Evolutionary conservation across 768 basidiomycete genomes (phyloP), one percentile per base, ranked within the genome.

Genomic region (Lactifluus subvellereus): DNA sequence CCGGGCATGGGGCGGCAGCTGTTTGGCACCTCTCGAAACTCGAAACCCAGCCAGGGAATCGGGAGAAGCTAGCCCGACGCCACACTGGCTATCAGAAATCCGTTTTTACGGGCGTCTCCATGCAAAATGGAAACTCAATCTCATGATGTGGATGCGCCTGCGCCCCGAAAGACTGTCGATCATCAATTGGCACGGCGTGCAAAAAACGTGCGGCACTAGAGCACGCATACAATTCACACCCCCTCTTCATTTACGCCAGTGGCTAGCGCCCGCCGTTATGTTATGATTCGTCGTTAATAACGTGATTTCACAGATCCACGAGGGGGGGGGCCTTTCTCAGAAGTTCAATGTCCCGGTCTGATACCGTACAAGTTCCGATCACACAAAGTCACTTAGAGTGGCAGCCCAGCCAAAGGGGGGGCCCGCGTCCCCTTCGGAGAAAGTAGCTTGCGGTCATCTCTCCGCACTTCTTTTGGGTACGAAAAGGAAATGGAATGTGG

Each of bases 221-320:
- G 22, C 22, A 27, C 40, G 20, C n/a, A 16, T 30, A 30, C 9
- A 4, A 20, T 27, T 7, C 16, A 2, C 30, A 18, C 56, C 45
- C 45, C 13, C 47, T 10, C 20, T 50, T 59, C 58, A 59, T 59
- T 59, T 59, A 18, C 58, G 58, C 58, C 58, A 20, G 5, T 20
- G 18, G n/a, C 30, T 43, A 32, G 48, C 57, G 57, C 48, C 30
- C 49, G 4, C 14, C 1, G 9, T 48, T 48, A 22, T 27, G 33
- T n/a, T n/a, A n/a, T n/a, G 9, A 38, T 53, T 47, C 22, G 14
- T 18, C 22, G 18, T 32, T 5, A 20, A n/a, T 32, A 22, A 43
- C n/a, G 11, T 57, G 54, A 56, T 33, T 32, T 13, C 9, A 33
- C 30, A 27, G 16, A 5, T 33, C 49, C 49, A 51, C 27, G 49